phyloP scores from a whole-genome alignment of 257 asterid genomes.

The Scutellaria barbata region DNA sequence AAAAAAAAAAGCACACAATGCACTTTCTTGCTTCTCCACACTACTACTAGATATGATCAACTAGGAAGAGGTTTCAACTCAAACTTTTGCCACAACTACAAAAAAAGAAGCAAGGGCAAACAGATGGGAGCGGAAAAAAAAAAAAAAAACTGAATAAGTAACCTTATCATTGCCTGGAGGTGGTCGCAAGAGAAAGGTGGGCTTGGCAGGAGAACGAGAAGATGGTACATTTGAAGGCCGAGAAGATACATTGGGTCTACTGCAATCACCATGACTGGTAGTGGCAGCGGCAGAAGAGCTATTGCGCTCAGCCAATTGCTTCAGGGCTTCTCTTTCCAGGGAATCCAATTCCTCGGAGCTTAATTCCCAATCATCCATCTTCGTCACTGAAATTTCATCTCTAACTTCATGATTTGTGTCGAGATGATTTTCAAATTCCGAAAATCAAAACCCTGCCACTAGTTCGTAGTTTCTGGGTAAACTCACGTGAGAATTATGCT shows the following conservation, averaged over 20 bases:
- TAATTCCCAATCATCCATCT: slow-evolving; percentile 82
- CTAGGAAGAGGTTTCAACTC: slow-evolving; percentile 5
- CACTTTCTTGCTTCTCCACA: slow-evolving; percentile 14
- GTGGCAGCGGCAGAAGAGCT: slow-evolving; percentile 56
- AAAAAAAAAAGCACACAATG: background rate
- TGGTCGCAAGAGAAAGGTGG: slow-evolving; percentile 36
- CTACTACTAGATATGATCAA: background rate
- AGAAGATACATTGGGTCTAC: slow-evolving; percentile 30
- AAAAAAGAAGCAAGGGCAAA: background rate
- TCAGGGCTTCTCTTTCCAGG: slow-evolving; percentile 75
- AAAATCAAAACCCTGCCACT: no score
- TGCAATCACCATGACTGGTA: slow-evolving; percentile 37
- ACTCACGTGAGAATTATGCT: background rate
- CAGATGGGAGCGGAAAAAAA: background rate
- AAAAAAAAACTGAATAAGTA: background rate
- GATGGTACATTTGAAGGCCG: slow-evolving; percentile 38
- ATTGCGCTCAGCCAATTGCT: slow-evolving; percentile 67
- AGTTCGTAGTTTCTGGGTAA: no score
- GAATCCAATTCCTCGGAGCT: slow-evolving; percentile 75
- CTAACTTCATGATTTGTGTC: slow-evolving; percentile 17
- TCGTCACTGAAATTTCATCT: background rate
- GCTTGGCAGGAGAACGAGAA: slow-evolving; percentile 51
- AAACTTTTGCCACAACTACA: background rate
- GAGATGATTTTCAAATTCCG: background rate
- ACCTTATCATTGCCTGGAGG: slow-evolving; percentile 42